Percentiles rank a stretch among this genome's conserved stretches.
These are phyloP conservation scores for Linnemannia hyalina DNA, from an alignment of 192 early-diverging fungal species.

Conservation along the genomic window DNA sequence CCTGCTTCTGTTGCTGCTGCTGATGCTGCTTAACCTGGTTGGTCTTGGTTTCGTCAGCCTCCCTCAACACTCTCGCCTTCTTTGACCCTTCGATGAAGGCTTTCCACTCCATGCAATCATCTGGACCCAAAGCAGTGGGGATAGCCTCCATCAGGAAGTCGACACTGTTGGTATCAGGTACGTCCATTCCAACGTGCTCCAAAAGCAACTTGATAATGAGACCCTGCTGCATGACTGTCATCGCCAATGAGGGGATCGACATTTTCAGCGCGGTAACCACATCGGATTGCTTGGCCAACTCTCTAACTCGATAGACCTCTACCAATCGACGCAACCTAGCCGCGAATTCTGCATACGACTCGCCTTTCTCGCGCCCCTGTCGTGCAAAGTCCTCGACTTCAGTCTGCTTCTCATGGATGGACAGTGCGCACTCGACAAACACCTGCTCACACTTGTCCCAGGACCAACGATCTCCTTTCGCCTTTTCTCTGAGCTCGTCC, in stretches of 20 bases:
- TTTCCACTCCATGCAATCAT: conserved; percentile 17
- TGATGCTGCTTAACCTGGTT: too few relatives aligned
- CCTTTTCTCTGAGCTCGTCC: not conserved
- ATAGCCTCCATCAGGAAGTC: not conserved
- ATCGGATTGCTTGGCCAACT: conserved; percentile 13
- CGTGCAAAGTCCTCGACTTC: conserved; percentile 21
- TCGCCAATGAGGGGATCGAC: conserved; percentile 6
- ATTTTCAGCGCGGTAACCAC: conserved; percentile 4
- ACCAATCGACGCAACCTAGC: not conserved
- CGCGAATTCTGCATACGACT: conserved; percentile 1
- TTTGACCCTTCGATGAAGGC: not conserved
- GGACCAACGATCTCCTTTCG: not conserved
- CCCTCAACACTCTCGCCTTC: not conserved
- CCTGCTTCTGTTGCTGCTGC: too few relatives aligned
- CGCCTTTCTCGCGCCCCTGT: not conserved
- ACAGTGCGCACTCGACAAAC: conserved; percentile 10
- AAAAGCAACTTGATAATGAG: not conserved
- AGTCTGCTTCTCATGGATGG: not conserved
- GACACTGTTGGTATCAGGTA: not conserved
- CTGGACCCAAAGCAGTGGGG: not conserved
- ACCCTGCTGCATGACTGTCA: conserved; percentile 5
- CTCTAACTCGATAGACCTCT: conserved; percentile 9
- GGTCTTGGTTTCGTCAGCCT: not conserved
- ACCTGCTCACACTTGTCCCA: conserved; percentile 11
- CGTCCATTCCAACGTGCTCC: not conserved